Evolutionary conservation across 2,329 filamentous ascomycete genomes (phyloP), one percentile per base, ranked within the genome.

Genomic region (Ceratocystis eucalypticola): DNA sequence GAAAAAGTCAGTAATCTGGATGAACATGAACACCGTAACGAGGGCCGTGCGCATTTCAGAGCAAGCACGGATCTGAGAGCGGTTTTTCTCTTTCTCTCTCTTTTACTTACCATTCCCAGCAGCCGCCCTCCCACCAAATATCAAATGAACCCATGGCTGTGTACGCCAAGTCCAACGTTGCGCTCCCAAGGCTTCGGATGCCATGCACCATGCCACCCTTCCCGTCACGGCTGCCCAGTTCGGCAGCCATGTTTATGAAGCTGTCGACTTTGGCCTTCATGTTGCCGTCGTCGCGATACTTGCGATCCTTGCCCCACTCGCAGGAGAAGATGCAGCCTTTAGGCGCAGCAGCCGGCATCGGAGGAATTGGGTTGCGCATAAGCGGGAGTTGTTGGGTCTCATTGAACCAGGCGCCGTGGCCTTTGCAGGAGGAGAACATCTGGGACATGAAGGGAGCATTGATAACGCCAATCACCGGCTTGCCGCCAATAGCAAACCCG

Each of bases 51-150:
- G 25, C 10, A 15, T 8, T 15, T 22, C n/a, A 25, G 3, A 15
- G 20, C 12, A 12, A 25, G 50, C 50, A 55, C 50, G 10, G 25
- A 6, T 55, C 20, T 2, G 3, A 55, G 28, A 55, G 28, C 50
- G 50, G 50, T 25, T 28, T 30, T 22, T 28, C 20, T 28, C 7
- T 15, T 1, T 15, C 22, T 50, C 8, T 53, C 22, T 25, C 48
- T 28, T 55, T 17, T 15, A 74, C 79, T 70, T 71, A 86, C 85
- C 88, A 91, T 74, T 91, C 88, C 88, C 88, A 90, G 71, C 87
- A 90, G 0, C 88, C 88, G 2, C 87, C 88, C 72, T 91, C 88
- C 88, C 88, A 91, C 88, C 88, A 91, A 10, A 91, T 89, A 74
- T 91, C 88, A 70, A 91, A 86, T 0, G 84, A 79, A 0, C 88